phyloP scores from a whole-genome alignment of 805 yeast species.

The Grigorovia humatica region DNA sequence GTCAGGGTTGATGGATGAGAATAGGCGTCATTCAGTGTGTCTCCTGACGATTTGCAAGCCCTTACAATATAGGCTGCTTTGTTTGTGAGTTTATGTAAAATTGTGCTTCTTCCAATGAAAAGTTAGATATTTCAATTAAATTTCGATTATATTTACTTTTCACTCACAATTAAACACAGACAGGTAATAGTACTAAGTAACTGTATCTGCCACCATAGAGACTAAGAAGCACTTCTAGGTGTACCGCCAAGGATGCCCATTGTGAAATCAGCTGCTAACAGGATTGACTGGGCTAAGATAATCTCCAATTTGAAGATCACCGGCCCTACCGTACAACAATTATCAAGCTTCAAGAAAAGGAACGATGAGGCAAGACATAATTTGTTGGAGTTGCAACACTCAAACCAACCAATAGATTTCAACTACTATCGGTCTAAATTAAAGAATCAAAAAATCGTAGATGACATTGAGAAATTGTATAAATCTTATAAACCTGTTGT shows the following conservation, averaged over 20 bases:
- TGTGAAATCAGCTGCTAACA: constrained; percentile 55
- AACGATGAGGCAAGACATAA: constrained; percentile 93
- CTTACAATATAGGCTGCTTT: too few species aligned
- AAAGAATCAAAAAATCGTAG: constrained; percentile 71
- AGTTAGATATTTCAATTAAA: too few species aligned
- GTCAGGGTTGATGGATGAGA: too few species aligned
- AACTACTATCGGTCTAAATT: constrained; percentile 66
- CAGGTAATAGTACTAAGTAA: too few species aligned
- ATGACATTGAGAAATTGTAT: constrained; percentile 71
- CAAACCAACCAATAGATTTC: constrained; percentile 74
- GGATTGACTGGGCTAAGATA: constrained; percentile 92
- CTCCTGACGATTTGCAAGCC: too few species aligned
- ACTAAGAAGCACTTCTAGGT: neutral
- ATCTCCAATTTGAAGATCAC: constrained; percentile 81
- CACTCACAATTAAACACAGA: too few species aligned
- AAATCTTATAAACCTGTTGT: constrained; percentile 70
- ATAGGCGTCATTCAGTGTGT: too few species aligned
- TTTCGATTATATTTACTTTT: too few species aligned
- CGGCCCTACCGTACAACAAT: constrained; percentile 81
- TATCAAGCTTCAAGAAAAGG: constrained; percentile 94
- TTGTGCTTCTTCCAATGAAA: too few species aligned
- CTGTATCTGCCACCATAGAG: neutral
- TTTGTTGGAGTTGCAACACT: constrained; percentile 57
- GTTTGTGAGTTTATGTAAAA: too few species aligned
- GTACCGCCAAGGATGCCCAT: constrained; percentile 18